These are phyloP conservation scores for Linum trigynum DNA, from an alignment of 345 rosid genomes.

Conservation along the genomic window DNA sequence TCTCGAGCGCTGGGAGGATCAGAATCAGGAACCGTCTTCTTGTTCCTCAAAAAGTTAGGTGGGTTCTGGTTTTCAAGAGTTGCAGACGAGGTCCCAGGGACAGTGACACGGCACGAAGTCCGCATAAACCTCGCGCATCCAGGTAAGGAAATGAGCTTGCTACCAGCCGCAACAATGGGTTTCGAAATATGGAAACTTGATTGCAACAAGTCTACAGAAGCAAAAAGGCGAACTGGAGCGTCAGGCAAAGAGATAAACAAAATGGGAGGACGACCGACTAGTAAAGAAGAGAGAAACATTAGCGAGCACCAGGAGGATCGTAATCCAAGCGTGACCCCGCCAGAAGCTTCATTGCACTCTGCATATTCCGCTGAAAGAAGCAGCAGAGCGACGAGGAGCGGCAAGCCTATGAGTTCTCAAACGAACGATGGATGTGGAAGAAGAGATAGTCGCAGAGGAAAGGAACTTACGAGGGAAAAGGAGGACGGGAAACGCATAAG, in stretches of 20 bases:
- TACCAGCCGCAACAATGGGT: conserved; percentile 1
- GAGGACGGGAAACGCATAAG: background rate
- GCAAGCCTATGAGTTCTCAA: background rate
- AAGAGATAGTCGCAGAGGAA: too few species aligned
- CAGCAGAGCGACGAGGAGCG: background rate
- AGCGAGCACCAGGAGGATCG: conserved; percentile 15
- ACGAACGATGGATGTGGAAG: background rate
- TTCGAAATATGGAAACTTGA: conserved; percentile 8
- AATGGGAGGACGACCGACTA: background rate
- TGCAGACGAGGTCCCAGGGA: conserved; percentile 35
- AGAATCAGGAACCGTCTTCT: conserved; percentile 64
- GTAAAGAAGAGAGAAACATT: conserved; percentile 12
- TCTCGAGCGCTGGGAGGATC: conserved; percentile 64
- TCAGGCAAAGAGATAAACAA: background rate
- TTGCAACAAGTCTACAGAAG: conserved; percentile 22
- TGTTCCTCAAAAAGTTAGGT: conserved; percentile 35
- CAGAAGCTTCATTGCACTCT: background rate
- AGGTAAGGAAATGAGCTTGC: conserved; percentile 13
- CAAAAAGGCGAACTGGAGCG: background rate
- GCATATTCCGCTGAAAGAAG: background rate
- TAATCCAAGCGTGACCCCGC: background rate
- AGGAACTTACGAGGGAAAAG: background rate
- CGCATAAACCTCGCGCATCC: conserved; percentile 35
- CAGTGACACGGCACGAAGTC: conserved; percentile 44
- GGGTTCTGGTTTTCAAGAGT: conserved; percentile 21